Base-by-base conservation (phyloP, 331 rosid species). In the Acacia concinna region DNA sequence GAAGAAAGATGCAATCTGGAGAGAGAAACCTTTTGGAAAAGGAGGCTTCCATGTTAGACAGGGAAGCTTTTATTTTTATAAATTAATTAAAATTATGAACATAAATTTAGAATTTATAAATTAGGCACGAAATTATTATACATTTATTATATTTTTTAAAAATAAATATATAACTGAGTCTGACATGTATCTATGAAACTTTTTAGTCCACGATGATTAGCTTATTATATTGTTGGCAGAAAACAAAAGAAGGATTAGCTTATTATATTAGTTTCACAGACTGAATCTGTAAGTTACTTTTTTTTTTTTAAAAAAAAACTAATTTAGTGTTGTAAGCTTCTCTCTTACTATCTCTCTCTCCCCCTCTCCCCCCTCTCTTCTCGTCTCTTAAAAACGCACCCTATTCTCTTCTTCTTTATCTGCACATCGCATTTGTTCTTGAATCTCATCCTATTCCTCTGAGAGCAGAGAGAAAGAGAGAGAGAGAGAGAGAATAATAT, bases 381-480 rank as follows among this genome's bases (percentile, higher is more conserved):
- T 84, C 84, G 82, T 88, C 68, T 83, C 81, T 88, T 84, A 88
- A 93, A 91, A 83, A 68, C 92, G 98, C 91, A 93, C 98, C 98
- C 89, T 91, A 93, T 91, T 90, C 97, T 84, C 74, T 68, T 68
- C 52, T 21, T 60, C 88, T 87, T 88, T 88, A 87, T 88, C 86
- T 93, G 97, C 94, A 92, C 37, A 68, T 91, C 87, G 99, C 97
- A 95, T 95, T 93, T 95, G 99, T 95, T 95, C 99, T 84, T 92
- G 97, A 92, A 93, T 95, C 97, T 94, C 96, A 73, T 63, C 21
- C 81, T 88, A 87, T 90, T 91, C 89, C 86, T 84, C 85, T 78
- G 81, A 83, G 77, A 84, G 85, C 85, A 62, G 84, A 84, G 81
- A 59, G 76, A 84, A 71, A 81, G 73, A 82, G 69, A 60, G 83